Base-by-base conservation (phyloP, 495 filamentous ascomycete species). In the Penicillium nucicola region DNA sequence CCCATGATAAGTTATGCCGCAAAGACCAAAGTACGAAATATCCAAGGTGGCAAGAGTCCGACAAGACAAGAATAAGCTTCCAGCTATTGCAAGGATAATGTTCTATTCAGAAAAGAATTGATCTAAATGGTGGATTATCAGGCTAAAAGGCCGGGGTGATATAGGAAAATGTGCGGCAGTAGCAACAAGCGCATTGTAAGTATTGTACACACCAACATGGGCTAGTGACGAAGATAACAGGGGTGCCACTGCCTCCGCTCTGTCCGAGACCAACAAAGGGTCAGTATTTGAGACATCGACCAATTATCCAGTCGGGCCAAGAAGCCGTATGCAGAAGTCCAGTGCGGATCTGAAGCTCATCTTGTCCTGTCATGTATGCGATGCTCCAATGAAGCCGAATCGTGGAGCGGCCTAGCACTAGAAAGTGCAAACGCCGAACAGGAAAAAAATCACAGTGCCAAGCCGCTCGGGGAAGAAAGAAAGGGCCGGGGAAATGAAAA, bases 381-480 rank as follows among this genome's bases (percentile, higher is more conserved):
- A 41, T 42, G 30, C 30, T 46, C 13, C 52, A 28, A 31, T 25
- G 19, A 7, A 19, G 47, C 33, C 32, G 18, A 38, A 13, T 12
- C 17, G 36, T 35, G 30, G 18, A 13, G 13, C 28, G 33, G 23
- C 3, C 7, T 28, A 25, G 44, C 22, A 30, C 25, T 18, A 14
- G 3, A 42, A 3, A 45, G 52, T 32, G 42, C 33, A 15, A 33
- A 47, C 20, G 35, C 13, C 25, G 23, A 33, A 30, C 35, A 39
- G 17, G 20, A 41, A 42, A 50, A 7, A 37, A 38, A n/a, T n/a
- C n/a, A n/a, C n/a, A 58, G 50, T 31, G 61, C 52, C 48, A 63
- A 55, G 51, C 34, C 60, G 60, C 57, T 56, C 42, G 50, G 30
- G 36, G 51, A 22, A 22, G 20, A 22, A 22, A 22, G 20, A 34